phyloP scores from a whole-genome alignment of 1,284 basidiomycete genomes.

The Ustilago trichophora region DNA sequence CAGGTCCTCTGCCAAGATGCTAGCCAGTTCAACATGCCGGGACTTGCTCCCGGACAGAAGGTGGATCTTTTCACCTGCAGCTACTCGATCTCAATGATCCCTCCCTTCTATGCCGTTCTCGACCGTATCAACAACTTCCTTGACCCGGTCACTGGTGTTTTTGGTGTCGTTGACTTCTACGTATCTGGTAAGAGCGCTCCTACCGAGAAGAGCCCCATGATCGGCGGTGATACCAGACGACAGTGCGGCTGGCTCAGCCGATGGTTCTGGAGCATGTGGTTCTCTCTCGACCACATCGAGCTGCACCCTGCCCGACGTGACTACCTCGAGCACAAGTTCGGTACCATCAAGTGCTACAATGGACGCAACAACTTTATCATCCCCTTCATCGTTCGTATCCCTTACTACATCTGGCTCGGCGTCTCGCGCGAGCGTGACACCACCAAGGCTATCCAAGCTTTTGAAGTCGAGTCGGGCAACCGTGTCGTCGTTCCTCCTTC shows the following conservation, averaged over 20 bases:
- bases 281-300: constrained; percentile 80
- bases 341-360: constrained; percentile 75
- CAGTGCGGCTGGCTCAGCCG: constrained; percentile 78
- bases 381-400: constrained; percentile 76
- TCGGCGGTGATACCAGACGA: constrained; percentile 77
- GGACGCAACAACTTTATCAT: constrained; percentile 78
- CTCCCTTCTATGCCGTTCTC: constrained; percentile 76
- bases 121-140: constrained; percentile 79
- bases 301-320: constrained; percentile 74
- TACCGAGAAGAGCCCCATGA: constrained; percentile 70
- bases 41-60: constrained; percentile 52
- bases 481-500: constrained; percentile 63
- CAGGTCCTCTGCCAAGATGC: constrained; percentile 81
- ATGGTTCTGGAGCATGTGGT: constrained; percentile 76
- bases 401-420: constrained; percentile 82
- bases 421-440: constrained; percentile 76
- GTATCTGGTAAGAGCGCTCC: constrained; percentile 74
- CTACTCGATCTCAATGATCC: constrained; percentile 70
- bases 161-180: constrained; percentile 83
- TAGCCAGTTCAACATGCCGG: constrained; percentile 75
- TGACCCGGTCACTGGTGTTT: constrained; percentile 74
- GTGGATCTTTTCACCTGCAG: constrained; percentile 66
- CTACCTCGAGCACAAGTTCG: constrained; percentile 83
- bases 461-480: constrained; percentile 79
- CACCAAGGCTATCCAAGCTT: constrained; percentile 73